Conservation (phyloP, 2,329 filamentous ascomycete species). For the Alternaria sp. region DNA sequence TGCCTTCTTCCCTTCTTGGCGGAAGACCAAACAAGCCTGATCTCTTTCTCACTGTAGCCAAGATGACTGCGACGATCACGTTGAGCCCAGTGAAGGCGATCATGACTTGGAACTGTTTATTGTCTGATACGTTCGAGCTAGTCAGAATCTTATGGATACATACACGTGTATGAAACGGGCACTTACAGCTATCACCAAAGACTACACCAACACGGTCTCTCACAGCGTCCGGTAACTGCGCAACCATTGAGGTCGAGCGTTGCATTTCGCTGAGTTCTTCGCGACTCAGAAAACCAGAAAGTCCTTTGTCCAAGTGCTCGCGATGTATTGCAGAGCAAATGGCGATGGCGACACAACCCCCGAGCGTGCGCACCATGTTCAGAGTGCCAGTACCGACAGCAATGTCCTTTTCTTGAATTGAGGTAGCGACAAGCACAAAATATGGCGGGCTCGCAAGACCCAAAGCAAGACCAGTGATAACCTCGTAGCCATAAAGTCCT, state of each 20-base stretch:
- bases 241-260: slow-evolving; percentile 26
- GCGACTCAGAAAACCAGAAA: slow-evolving; percentile 31
- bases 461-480: slow-evolving; percentile 40
- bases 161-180: background rate
- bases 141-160: background rate
- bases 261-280: slow-evolving; percentile 34
- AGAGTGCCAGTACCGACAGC: slow-evolving; percentile 41
- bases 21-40: slow-evolving; percentile 33
- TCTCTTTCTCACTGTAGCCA: slow-evolving; percentile 34
- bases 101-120: slow-evolving; percentile 44
- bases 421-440: slow-evolving; percentile 37
- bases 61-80: slow-evolving; percentile 29
- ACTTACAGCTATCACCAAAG: slow-evolving; percentile 37
- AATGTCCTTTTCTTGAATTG: slow-evolving; percentile 35
- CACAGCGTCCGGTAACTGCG: slow-evolving; percentile 25
- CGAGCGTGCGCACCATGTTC: slow-evolving; percentile 46
- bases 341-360: slow-evolving; percentile 43
- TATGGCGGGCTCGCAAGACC: slow-evolving; percentile 40
- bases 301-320: slow-evolving; percentile 21
- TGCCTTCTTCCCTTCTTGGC: slow-evolving; percentile 32
- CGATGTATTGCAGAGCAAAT: slow-evolving; percentile 45
- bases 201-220: slow-evolving; percentile 30
- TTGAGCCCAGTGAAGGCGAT: slow-evolving; percentile 39
- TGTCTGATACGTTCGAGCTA: slow-evolving; percentile 17
- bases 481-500: slow-evolving; percentile 40